Base-by-base conservation (phyloP, 2,329 filamentous ascomycete genomes). In the Sphaerulina populicola region DNA sequence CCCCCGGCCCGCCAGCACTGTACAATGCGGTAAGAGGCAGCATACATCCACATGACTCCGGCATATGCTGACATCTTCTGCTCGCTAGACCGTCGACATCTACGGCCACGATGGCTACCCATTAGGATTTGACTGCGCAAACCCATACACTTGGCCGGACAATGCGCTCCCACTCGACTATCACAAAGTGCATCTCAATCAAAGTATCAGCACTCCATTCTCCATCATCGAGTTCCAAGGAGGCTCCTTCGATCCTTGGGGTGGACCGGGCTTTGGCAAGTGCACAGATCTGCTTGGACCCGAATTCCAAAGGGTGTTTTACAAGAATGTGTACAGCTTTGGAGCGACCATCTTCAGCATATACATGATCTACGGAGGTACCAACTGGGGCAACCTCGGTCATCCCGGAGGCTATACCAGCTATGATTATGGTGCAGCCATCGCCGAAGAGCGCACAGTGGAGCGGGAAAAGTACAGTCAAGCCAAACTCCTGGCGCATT, bases 321-420 rank as follows among this genome's bases (percentile, higher is more conserved):
- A 88, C 67, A 91, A 90, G 74, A 65, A 64, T 47, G 56, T 64
- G 43, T 62, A 59, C 48, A 52, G 49, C 30, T 62, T 57, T 12
- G 82, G 81, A 0, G 77, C 82, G 2, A 80, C 78, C 0, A 78
- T 91, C 6, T 72, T 88, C 51, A 89, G 82, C 58, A 62, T 88
- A 1, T 90, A 89, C 65, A 90, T 90, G 86, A 82, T 77, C 0
- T 86, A 77, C 57, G 87, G 87, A 11, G 87, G 86, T 5, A 90
- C 86, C 0, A 93, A 91, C 64, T 91, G 86, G 87, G 86, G 86
- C 0, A 90, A 88, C 55, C 67, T 88, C 4, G 84, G 86, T 0
- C 80, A 88, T 57, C 76, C 82, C 8, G 82, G 80, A 9, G 80
- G 62, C 11, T 74, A 75, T 58, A 75, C 73, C 0, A 77, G 73